Base-by-base conservation (phyloP, 2,329 filamentous ascomycete genomes). In the Pseudohalonectria lignicola region DNA sequence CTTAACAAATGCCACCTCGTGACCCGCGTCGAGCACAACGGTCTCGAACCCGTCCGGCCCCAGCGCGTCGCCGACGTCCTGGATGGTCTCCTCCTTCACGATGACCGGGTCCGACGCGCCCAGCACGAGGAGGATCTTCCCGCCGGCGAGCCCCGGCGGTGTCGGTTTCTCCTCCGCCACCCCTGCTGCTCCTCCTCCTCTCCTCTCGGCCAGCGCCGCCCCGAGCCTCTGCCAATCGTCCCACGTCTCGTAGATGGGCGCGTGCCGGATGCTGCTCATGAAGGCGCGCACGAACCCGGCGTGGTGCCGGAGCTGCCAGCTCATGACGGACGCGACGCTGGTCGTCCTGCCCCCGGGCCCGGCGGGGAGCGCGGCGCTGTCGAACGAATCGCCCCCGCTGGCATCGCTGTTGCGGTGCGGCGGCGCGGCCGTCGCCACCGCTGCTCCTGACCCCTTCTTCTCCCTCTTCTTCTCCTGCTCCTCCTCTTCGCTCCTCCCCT, bases 221-320 rank as follows among this genome's bases (percentile, higher is more conserved):
- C 71, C 67, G 23, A 87, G 62, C 1, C 63, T 57, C 18, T 53
- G 53, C 83, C 82, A 90, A 31, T 74, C 64, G 28, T 66, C 63
- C 39, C 76, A 68, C 45, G 81, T 71, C 11, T 70, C 68, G 43
- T 79, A 74, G 17, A 88, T 76, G 0, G 84, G 85, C 2, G 78
- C 79, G 49, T 82, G 60, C 16, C 77, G 69, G 47, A 90, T 79
- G 21, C 73, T 77, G 41, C 76, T 82, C 49, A 86, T 70, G 49
- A 87, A 87, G 0, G 82, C 73, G 3, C 66, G 63, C 5, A 86
- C 63, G 49, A 86, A 88, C 0, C 82, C 85, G 1, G 55, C 50
- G 52, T 90, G 82, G 20, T 71, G 52, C 26, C 66, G 61, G 16
- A 86, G 60, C 56, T 90, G 84, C 80, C 83, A 87, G 33, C 63